Percentiles rank a stretch among this genome's conserved stretches.
These are phyloP conservation scores for Daldinia sp. DNA, from an alignment of 2,329 filamentous ascomycete species.

Conservation along the genomic window DNA sequence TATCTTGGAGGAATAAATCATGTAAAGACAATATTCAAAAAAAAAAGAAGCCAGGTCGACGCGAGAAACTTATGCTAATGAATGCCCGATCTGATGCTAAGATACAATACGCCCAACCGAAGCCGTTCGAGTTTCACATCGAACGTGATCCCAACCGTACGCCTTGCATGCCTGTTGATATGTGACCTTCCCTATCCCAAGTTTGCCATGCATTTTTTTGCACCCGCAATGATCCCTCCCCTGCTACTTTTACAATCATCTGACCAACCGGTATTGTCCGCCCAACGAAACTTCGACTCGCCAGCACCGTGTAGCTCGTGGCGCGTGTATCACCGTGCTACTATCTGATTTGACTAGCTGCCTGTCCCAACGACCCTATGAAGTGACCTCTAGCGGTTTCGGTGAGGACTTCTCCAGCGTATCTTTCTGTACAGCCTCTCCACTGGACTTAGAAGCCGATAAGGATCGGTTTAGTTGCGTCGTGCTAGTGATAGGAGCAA, in stretches of 20 bases:
- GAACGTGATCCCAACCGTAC: conserved; percentile 31
- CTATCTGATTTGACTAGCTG: conserved; percentile 33
- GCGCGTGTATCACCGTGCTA: conserved; percentile 24
- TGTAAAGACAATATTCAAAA: conserved; percentile 11
- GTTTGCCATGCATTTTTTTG: conserved; percentile 40
- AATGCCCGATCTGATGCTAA: conserved; percentile 33
- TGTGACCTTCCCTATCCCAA: conserved; percentile 27
- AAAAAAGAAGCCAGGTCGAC: background rate
- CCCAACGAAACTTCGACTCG: conserved; percentile 14
- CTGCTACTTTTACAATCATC: conserved; percentile 34
- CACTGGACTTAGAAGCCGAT: background rate
- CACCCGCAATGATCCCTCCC: conserved; percentile 20
- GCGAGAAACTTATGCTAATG: conserved; percentile 30
- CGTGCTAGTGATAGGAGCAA: conserved; percentile 33
- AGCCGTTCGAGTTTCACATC: background rate
- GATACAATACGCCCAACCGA: conserved; percentile 26
- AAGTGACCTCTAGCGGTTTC: conserved; percentile 25
- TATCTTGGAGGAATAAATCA: conserved; percentile 3
- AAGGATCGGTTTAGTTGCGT: conserved; percentile 10
- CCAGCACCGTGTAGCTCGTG: conserved; percentile 23
- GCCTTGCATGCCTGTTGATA: conserved; percentile 36
- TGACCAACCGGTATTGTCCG: conserved; percentile 22
- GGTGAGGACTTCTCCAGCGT: conserved; percentile 10
- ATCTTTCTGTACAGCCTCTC: conserved; percentile 12
- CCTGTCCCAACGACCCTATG: conserved; percentile 34